A percentile compares a stretch with the other conserved stretches of the same genome.
Conservation (phyloP, 352 stramenopile genomes). For the Peronospora farinosa region DNA sequence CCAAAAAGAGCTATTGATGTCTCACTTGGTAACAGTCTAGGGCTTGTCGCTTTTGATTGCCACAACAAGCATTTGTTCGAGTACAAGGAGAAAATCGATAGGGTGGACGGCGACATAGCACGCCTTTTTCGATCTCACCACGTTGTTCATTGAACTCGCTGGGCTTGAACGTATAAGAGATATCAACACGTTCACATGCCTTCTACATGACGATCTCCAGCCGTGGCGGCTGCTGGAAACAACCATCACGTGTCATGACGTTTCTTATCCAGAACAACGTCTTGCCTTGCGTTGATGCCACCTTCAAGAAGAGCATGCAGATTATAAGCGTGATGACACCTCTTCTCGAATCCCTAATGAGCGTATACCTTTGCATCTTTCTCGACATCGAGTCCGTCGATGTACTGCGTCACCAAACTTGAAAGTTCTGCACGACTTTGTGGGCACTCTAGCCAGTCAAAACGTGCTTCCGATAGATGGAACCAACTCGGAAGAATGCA, state of each 20-base stretch:
- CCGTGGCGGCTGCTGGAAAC: slow-evolving; percentile 57
- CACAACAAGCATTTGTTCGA: slow-evolving; percentile 35
- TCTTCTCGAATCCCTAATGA: slow-evolving; percentile 61
- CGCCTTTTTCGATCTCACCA: slow-evolving; percentile 36
- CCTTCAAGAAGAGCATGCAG: slow-evolving; percentile 64
- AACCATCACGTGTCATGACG: slow-evolving; percentile 61
- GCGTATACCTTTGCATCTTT: slow-evolving; percentile 46
- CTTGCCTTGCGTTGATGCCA: slow-evolving; percentile 38
- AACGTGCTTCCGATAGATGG: slow-evolving; percentile 66
- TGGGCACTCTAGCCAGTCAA: slow-evolving; percentile 79
- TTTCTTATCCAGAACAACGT: slow-evolving; percentile 62
- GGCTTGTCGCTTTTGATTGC: slow-evolving; percentile 19
- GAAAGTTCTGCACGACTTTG: slow-evolving; percentile 61
- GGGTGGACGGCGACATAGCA: too few species aligned
- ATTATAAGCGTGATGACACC: slow-evolving; percentile 64
- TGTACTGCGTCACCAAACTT: slow-evolving; percentile 37
- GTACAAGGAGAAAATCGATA: slow-evolving; percentile 51
- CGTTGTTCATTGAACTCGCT: slow-evolving; percentile 64
- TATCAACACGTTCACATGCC: slow-evolving; percentile 36
- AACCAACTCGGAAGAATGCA: slow-evolving; percentile 80
- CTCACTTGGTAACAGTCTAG: neutral
- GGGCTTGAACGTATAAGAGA: slow-evolving; percentile 50
- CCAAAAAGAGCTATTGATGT: too few species aligned
- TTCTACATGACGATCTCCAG: slow-evolving; percentile 44
- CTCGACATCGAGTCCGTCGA: slow-evolving; percentile 45